phyloP scores from a whole-genome alignment of 2,329 filamentous ascomycete species.

The Calonectria montana region DNA sequence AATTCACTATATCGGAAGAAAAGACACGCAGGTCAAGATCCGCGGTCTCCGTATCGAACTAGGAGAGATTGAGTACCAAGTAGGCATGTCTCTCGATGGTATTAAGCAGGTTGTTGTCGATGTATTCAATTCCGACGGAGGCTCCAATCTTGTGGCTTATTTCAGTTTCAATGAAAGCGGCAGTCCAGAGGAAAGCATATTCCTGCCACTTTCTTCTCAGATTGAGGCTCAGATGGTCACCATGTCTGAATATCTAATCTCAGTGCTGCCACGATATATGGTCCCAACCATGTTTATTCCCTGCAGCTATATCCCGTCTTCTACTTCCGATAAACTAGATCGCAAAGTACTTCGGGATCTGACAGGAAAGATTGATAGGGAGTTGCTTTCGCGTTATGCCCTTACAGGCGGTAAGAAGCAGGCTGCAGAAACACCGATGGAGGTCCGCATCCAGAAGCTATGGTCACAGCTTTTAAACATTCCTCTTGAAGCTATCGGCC shows the following conservation, averaged over 20 bases:
- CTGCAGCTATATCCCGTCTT: neutral
- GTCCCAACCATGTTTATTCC: slow-evolving; percentile 27
- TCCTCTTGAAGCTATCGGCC: slow-evolving; percentile 43
- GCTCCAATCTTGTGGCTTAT: neutral
- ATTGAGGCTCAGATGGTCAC: neutral
- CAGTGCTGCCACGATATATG: slow-evolving; percentile 26
- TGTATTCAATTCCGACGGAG: neutral
- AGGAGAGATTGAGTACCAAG: slow-evolving; percentile 13
- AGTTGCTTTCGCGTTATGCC: slow-evolving; percentile 18
- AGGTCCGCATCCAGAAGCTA: slow-evolving; percentile 37
- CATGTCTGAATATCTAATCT: neutral
- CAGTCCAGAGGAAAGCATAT: neutral
- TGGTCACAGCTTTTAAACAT: slow-evolving; percentile 46
- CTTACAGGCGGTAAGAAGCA: slow-evolving; percentile 13
- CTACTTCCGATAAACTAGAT: slow-evolving; percentile 27
- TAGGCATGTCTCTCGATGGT: neutral
- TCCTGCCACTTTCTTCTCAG: neutral
- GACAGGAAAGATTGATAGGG: slow-evolving; percentile 25
- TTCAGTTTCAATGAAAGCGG: neutral
- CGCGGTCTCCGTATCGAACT: slow-evolving; percentile 46
- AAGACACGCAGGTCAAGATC: slow-evolving; percentile 46
- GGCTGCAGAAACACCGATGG: neutral
- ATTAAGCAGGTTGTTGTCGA: slow-evolving; percentile 2
- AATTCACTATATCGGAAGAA: slow-evolving; percentile 25
- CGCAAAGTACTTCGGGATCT: slow-evolving; percentile 19